Evolutionary conservation across 345 rosid genomes (phyloP), one percentile per base, ranked within the genome.

Genomic region (Syzygium oleosum): DNA sequence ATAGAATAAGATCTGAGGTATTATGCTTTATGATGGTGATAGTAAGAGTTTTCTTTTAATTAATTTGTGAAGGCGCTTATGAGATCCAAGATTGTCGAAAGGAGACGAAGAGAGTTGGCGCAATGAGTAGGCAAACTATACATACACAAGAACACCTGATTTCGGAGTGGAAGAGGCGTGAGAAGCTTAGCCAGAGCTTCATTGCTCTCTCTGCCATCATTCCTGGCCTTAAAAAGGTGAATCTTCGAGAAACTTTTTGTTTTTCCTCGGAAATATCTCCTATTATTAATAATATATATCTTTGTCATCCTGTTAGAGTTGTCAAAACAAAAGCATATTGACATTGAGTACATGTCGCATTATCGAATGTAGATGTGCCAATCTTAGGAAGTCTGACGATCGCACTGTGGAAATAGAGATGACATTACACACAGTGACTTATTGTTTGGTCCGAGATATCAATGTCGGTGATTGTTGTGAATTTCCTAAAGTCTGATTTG

Each of bases 161-260:
- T 27, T 96, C 98, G 4, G 99, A 96, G 89, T 90, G 98, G 90
- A 95, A 95, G 87, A 93, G 99, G 5, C 93, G 99, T 29, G 97
- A 95, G 88, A 95, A 91, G 92, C 95, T 96, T 73, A 93, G 92
- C 85, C 94, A 95, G 88, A 90, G 92, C 14, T 93, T 96, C 89
- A 91, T 96, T 34, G 94, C 97, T 65, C 96, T 96, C 53, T 95
- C 97, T 2, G 91, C 95, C 73, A 90, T 96, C 51, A 91, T 96
- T 89, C 99, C 98, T 6, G 97, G 95, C 46, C 94, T 97, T 7
- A 97, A 92, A 79, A 97, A 97, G 93, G 96, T 93, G 46, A 51
- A 15, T n/a, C 19, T 51, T 53, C 46, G 15, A 12, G n/a, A 5
- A 11, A 19, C 13, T 7, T 15, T 53, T 51, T n/a, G 27, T 29